Evolutionary conservation across 441 rosid genomes (phyloP).

Genomic region (Erodium trifolium): DNA sequence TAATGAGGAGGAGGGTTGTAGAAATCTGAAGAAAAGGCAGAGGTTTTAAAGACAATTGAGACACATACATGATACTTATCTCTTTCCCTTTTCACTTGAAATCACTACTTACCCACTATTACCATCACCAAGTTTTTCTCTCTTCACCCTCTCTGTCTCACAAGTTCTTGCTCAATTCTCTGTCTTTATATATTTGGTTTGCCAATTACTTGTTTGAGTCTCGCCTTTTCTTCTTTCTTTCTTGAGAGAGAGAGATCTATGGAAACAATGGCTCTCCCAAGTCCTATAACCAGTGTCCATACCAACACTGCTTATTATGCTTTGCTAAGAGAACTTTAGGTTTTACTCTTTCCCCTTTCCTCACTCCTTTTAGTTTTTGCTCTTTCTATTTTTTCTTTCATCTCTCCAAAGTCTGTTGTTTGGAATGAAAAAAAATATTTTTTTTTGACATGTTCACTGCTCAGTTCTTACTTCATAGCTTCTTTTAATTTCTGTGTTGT

Average conservation of each 20-base stretch:
- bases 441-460: not conserved
- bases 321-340: constrained; percentile 89
- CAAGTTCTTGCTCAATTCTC: not conserved
- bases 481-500: not conserved
- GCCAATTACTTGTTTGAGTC: not conserved
- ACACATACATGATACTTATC: not conserved
- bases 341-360: constrained; percentile 25
- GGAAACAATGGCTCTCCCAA: constrained; percentile 64
- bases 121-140: not conserved
- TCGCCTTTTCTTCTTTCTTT: not conserved
- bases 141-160: no score
- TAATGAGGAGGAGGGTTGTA: not conserved
- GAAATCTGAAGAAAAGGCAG: not conserved
- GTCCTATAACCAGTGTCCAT: constrained; percentile 42
- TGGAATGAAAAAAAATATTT: constrained; percentile 11
- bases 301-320: constrained; percentile 58
- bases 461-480: not conserved
- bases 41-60: not conserved
- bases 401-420: constrained; percentile 19
- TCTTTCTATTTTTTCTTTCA: not conserved
- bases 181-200: not conserved
- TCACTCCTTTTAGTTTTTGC: not conserved
- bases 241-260: constrained; percentile 13
- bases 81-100: not conserved
- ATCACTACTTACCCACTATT: not conserved